These are phyloP conservation scores for Tylopilus sp. DNA, from an alignment of 768 basidiomycete species.

Conservation along the genomic window DNA sequence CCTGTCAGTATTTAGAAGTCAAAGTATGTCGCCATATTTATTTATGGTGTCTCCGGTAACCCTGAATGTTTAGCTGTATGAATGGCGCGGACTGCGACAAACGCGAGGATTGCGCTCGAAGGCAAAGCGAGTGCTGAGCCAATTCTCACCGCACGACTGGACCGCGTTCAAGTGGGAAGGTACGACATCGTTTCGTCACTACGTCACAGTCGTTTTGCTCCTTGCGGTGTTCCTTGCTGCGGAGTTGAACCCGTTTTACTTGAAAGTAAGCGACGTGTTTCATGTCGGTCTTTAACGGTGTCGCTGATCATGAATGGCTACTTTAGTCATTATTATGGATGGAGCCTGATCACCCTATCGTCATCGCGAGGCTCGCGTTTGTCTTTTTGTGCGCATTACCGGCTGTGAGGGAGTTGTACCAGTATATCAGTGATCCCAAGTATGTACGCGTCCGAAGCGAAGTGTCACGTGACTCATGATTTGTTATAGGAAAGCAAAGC, in stretches of 20 bases:
- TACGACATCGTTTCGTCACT: constrained; percentile 73
- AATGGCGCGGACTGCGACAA: constrained; percentile 81
- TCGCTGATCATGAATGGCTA: constrained; percentile 34
- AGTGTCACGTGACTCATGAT: constrained; percentile 2
- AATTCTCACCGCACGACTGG: constrained; percentile 86
- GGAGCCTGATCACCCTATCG: constrained; percentile 86
- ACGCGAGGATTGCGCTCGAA: constrained; percentile 76
- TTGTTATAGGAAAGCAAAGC: constrained; percentile 61
- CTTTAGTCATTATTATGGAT: constrained; percentile 62
- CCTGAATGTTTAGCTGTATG: constrained; percentile 57
- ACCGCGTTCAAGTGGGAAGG: constrained; percentile 86
- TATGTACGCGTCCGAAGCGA: constrained; percentile 31
- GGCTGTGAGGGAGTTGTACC: constrained; percentile 78
- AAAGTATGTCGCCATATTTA: constrained; percentile 46
- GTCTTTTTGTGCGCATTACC: constrained; percentile 87
- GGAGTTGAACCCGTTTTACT: constrained; percentile 84
- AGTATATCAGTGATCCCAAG: constrained; percentile 82
- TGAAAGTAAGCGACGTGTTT: constrained; percentile 54
- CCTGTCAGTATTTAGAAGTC: constrained; percentile 83
- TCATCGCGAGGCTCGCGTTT: constrained; percentile 66
- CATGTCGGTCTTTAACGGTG: constrained; percentile 17
- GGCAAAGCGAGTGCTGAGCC: constrained; percentile 73
- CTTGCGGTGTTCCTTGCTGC: constrained; percentile 79
- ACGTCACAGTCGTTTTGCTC: constrained; percentile 68
- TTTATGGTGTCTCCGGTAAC: neutral